These are phyloP conservation scores for Umbelopsis vinacea DNA, from an alignment of 192 early-diverging fungal genomes.

Conservation along the genomic window DNA sequence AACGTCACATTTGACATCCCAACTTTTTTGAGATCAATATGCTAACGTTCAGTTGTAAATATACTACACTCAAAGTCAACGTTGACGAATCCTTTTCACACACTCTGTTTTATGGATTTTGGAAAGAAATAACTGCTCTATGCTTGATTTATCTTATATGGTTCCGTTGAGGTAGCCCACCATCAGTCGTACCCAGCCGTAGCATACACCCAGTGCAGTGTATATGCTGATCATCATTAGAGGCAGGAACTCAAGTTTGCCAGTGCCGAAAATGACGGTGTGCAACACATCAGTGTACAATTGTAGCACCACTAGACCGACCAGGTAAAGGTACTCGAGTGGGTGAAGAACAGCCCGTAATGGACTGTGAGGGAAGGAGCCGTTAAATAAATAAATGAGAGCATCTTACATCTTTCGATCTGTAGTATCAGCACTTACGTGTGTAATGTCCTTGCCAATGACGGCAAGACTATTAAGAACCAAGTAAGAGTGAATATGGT, in stretches of 20 bases:
- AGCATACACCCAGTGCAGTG: conserved; percentile 72
- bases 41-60: conserved; percentile 23
- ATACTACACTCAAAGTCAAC: conserved; percentile 17
- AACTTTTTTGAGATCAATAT: conserved; percentile 11
- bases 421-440: conserved; percentile 27
- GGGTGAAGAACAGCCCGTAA: conserved; percentile 19
- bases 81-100: not conserved
- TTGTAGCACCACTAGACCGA: conserved; percentile 49
- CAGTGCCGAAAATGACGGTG: conserved; percentile 52
- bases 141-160: not conserved
- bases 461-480: conserved; percentile 32
- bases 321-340: conserved; percentile 62
- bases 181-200: conserved; percentile 66
- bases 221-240: conserved; percentile 83
- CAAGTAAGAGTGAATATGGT: conserved; percentile 31
- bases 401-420: not conserved
- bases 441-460: conserved; percentile 23
- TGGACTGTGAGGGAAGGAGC: conserved; percentile 6
- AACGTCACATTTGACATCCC: conserved; percentile 7
- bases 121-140: not conserved
- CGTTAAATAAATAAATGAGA: not conserved
- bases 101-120: not conserved
- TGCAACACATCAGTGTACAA: conserved; percentile 63
- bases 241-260: conserved; percentile 75
- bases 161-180: conserved; percentile 34